These are phyloP conservation scores for Pouteria campechiana DNA, from an alignment of 179 eudicot genomes.

Conservation along the genomic window DNA sequence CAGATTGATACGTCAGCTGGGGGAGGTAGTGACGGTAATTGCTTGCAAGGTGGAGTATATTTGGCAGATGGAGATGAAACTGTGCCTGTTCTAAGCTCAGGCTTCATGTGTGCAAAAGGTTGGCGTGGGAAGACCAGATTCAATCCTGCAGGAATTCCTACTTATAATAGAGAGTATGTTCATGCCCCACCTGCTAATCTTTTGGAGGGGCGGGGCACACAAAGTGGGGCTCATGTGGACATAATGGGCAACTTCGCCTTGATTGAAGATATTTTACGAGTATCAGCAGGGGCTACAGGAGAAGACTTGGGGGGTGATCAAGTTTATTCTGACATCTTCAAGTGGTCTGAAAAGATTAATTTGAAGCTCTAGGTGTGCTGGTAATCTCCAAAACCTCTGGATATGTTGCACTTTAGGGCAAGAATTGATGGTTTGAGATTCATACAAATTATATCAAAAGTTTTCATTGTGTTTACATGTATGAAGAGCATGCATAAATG, in stretches of 20 bases:
- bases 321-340: slow-evolving; percentile 63
- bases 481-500: no score
- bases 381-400: no score
- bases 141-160: slow-evolving; percentile 67
- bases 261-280: slow-evolving; percentile 77
- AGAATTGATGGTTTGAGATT: no score
- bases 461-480: no score
- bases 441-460: no score
- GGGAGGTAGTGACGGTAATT: slow-evolving; percentile 24
- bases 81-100: slow-evolving; percentile 72
- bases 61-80: slow-evolving; percentile 78
- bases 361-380: slow-evolving; percentile 39
- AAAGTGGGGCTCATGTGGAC: slow-evolving; percentile 86
- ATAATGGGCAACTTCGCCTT: slow-evolving; percentile 86
- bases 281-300: slow-evolving; percentile 77
- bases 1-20: slow-evolving; percentile 75
- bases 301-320: slow-evolving; percentile 72
- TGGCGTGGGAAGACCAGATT: slow-evolving; percentile 82
- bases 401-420: no score
- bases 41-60: slow-evolving; percentile 60
- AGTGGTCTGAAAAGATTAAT: slow-evolving; percentile 69
- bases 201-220: slow-evolving; percentile 82
- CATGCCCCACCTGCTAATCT: slow-evolving; percentile 82
- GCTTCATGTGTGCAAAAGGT: slow-evolving; percentile 76
- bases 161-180: slow-evolving; percentile 60